Evolutionary conservation across 1,284 basidiomycete genomes (phyloP).

Genomic region (Lentinus polychrous): DNA sequence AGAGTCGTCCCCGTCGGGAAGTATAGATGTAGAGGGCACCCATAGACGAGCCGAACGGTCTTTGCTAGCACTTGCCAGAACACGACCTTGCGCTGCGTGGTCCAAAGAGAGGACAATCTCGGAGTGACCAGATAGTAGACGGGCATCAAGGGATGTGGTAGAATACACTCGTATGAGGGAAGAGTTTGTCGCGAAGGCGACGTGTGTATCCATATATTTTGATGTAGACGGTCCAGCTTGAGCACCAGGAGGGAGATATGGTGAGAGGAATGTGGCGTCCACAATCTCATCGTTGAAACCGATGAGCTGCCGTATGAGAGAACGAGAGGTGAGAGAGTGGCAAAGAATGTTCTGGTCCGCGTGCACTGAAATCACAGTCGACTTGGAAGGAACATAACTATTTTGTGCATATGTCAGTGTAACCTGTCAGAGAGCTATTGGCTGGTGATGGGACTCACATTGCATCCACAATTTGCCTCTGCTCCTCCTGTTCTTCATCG

Average conservation of each 20-base stretch:
- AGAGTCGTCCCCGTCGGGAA: conserved; percentile 10
- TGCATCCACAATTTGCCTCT: conserved; percentile 66
- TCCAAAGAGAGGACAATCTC: conserved; percentile 91
- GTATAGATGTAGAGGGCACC: conserved; percentile 38
- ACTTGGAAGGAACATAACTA: conserved; percentile 63
- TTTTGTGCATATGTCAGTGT: conserved; percentile 13
- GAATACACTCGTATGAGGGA: conserved; percentile 87
- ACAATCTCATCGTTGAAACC: conserved; percentile 99
- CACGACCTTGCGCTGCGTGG: conserved; percentile 53
- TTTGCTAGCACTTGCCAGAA: conserved; percentile 89
- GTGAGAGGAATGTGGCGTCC: conserved; percentile 74
- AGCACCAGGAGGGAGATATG: conserved; percentile 22
- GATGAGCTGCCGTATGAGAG: conserved; percentile 79
- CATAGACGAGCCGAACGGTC: conserved; percentile 88
- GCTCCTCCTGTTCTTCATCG: conserved; percentile 65
- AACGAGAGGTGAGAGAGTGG: conserved; percentile 62
- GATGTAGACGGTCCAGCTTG: conserved; percentile 12
- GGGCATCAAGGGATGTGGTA: conserved; percentile 65
- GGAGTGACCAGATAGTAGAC: conserved; percentile 80
- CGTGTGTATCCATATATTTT: conserved; percentile 50
- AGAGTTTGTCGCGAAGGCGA: conserved; percentile 95
- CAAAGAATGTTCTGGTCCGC: conserved; percentile 97
- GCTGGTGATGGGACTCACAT: conserved; percentile 44
- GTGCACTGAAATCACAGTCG: conserved; percentile 82
- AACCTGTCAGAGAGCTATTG: conserved; percentile 9